Percentiles rank a stretch among this genome's conserved stretches.
Evolutionary conservation across 306 rosid species (phyloP).

Genomic region (Lablab purpureus): DNA sequence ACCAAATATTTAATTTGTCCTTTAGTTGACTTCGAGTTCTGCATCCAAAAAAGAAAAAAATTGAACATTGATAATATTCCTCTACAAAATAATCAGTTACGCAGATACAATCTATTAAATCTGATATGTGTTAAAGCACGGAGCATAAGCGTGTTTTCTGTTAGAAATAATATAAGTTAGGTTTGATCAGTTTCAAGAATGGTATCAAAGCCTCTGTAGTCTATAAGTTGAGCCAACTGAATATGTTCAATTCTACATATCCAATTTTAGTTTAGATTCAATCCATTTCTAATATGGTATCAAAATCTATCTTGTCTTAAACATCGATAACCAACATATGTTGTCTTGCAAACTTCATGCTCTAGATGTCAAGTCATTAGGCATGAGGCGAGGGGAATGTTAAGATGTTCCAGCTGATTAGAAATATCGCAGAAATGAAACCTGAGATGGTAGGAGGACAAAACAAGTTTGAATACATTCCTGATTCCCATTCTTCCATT

Average conservation of each 20-base stretch:
- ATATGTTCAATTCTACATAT: neutral
- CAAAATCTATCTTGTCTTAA: neutral
- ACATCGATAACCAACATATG: neutral
- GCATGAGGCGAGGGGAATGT: neutral
- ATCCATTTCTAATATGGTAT: neutral
- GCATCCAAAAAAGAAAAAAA: conserved; percentile 46
- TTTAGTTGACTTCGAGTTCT: conserved; percentile 84
- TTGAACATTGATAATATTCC: conserved; percentile 5
- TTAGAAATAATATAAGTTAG: neutral
- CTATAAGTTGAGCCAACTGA: neutral
- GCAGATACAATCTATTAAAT: neutral
- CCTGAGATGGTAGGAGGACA: neutral
- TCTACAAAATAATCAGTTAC: conserved; percentile 7
- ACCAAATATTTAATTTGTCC: conserved; percentile 87
- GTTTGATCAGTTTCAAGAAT: neutral
- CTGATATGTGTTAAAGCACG: neutral
- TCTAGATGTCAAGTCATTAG: neutral
- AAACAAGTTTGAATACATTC: conserved; percentile 7
- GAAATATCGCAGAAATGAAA: conserved; percentile 27
- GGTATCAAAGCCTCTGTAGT: neutral
- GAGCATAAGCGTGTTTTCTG: conserved; percentile 10
- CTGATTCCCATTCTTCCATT: conserved; percentile 28
- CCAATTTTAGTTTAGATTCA: neutral
- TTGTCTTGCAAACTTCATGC: neutral
- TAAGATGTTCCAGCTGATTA: neutral